Conservation (phyloP, 371 early-diverging fungal genomes). For the Sporodiniella umbellata region DNA sequence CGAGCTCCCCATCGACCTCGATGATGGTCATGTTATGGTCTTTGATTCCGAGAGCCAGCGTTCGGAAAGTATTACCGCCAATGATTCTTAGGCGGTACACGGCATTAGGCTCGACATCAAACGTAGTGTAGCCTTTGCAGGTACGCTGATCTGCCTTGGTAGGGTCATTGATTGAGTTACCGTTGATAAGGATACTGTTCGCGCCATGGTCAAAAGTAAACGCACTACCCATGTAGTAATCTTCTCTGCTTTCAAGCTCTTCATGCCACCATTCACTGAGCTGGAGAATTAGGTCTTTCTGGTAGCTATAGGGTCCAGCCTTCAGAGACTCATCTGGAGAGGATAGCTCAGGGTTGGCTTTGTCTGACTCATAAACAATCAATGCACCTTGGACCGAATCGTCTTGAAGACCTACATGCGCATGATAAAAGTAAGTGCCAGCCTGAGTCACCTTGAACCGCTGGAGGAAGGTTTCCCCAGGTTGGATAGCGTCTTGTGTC, state of each 20-base stretch:
- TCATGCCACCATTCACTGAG: slow-evolving; percentile 50
- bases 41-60: slow-evolving; percentile 34
- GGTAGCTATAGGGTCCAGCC: slow-evolving; percentile 37
- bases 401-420: slow-evolving; percentile 39
- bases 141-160: neutral
- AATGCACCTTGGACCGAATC: slow-evolving; percentile 37
- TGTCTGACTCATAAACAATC: slow-evolving; percentile 38
- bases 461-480: slow-evolving; percentile 27
- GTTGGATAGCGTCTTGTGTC: slow-evolving; percentile 34
- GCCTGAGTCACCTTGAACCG: slow-evolving; percentile 30
- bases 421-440: slow-evolving; percentile 50
- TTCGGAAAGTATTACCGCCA: slow-evolving; percentile 29
- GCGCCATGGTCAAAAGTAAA: slow-evolving; percentile 30
- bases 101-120: slow-evolving; percentile 34
- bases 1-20: slow-evolving; percentile 40
- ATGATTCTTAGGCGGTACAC: slow-evolving; percentile 40
- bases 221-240: slow-evolving; percentile 17
- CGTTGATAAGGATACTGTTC: slow-evolving; percentile 43
- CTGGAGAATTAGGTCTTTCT: slow-evolving; percentile 40
- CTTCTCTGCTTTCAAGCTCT: slow-evolving; percentile 8
- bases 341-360: slow-evolving; percentile 13
- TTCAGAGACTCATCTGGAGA: neutral
- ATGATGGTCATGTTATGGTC: slow-evolving; percentile 43
- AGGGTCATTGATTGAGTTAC: slow-evolving; percentile 25
- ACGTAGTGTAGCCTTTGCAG: slow-evolving; percentile 28